Base-by-base conservation (phyloP, 148 eudicot genomes). In the Silene uniflora region DNA sequence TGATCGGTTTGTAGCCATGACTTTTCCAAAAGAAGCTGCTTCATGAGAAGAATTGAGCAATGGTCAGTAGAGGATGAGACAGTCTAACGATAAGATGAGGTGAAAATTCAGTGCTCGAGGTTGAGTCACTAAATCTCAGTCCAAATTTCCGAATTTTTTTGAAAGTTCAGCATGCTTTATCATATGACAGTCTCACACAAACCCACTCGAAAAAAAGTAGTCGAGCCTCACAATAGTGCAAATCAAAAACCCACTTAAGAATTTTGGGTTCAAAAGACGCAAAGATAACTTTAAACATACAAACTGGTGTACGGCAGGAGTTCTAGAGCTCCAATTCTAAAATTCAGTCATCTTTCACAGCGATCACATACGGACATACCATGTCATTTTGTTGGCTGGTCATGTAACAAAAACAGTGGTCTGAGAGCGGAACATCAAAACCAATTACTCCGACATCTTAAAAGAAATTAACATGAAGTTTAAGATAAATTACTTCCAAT, bases 1-100 rank as follows among this genome's bases (percentile, higher is more conserved):
- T 76, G 79, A 59, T 29, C 69, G 69, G 14, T 56, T 72, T 67
- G 79, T 66, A 58, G 68, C 71, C 67, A 55, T 42, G 60, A 52
- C 12, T 19, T 47, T 59, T 46, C 42, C 32, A 23, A 58, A 21
- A 24, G 6, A 46, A 66, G 35, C 79, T 71, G 72, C 62, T 61
- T 47, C 17, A 12, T n/a, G 59, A 63, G 14, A 55, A 80, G n/a
- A 62, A 65, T 62, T 70, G 25, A 35, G 21, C 54, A 16, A 52
- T 74, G 59, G 61, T 59, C 11, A 7, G 4, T 14, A 54, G 18
- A 2, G 9, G 17, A 22, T 19, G 21, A 42, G 65, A 63, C 23
- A 12, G 16, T 25, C 35, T 63, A 9, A 63, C 7, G 12, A 16
- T 2, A 25, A 14, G 35, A 64, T 18, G 35, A 5, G 19, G 18